phyloP scores from a whole-genome alignment of 768 basidiomycete species.

The Pleurotus eryngii region DNA sequence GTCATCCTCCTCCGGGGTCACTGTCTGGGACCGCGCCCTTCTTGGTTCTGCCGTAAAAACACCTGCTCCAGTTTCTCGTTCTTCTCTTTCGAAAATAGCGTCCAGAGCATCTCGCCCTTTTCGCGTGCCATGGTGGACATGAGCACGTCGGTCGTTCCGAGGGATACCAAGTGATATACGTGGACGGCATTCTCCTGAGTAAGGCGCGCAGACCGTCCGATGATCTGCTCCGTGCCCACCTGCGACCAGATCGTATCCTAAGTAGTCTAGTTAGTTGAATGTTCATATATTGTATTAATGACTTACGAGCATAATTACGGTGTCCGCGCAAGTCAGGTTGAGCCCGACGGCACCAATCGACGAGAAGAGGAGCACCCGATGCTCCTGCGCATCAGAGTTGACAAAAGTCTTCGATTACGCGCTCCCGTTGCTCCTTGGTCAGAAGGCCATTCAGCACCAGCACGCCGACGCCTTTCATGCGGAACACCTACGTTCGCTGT shows the following conservation, averaged over 20 bases:
- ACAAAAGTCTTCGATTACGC: too few species aligned
- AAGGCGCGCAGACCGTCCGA: constrained; percentile 4
- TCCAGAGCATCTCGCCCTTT: too few species aligned
- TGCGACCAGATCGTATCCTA: constrained; percentile 10
- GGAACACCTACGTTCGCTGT: neutral
- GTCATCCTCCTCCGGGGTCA: too few species aligned
- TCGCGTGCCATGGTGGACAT: too few species aligned
- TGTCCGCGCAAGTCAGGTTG: neutral
- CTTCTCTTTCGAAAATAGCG: too few species aligned
- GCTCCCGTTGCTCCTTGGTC: too few species aligned
- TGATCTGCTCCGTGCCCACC: neutral
- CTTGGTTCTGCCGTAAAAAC: too few species aligned
- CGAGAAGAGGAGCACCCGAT: constrained; percentile 6
- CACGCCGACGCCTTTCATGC: neutral
- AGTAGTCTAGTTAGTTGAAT: neutral
- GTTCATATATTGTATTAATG: neutral
- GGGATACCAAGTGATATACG: too few species aligned
- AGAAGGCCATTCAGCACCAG: neutral
- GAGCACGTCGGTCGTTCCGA: too few species aligned
- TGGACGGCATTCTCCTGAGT: constrained; percentile 8
- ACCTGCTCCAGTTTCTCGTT: too few species aligned
- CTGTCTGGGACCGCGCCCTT: too few species aligned
- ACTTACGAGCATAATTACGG: constrained; percentile 5
- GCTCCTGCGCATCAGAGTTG: too few species aligned
- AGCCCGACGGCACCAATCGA: neutral